Evolutionary conservation across 371 early-diverging fungal species (phyloP), one percentile per base, ranked within the genome.

Genomic region (Blakeslea trispora): DNA sequence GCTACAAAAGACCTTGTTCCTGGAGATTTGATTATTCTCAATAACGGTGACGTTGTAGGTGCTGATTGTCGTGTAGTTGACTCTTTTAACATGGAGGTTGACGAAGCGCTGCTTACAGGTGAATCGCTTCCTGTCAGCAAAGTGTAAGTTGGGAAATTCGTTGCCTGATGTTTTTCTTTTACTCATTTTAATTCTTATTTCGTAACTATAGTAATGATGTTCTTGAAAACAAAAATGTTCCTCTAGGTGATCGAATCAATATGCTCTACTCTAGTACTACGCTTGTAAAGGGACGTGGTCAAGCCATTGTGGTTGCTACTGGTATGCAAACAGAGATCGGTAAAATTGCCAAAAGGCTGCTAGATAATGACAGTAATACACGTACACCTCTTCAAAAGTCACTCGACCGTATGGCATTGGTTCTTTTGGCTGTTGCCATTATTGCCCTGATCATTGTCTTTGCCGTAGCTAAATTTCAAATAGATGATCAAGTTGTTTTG

Each of bases 251-350:
- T 49, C 92, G 92, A 39, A 57, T 91, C 37, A 85, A 94, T 45
- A 81, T 72, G 73, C 22, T 88, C 78, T 55, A 68, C 60, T 55
- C 70, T 47, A 61, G 92, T 85, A 60, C 91, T 66, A 63, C 63
- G 35, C 84, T 72, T 31, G 58, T 64, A 13, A 72, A 75, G 42
- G 72, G 72, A 14, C 70, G 72, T 55, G 72, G 72, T 41, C 69
- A 72, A 61, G 60, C 49, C 47, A 75, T 89, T 40, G 90, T 92
- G 28, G 86, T 88, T 13, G 71, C 82, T 19, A 89, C 87, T 5
- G 94, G 92, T 31, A 81, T 84, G 75, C 44, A 72, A n/a, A 92
- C 94, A 14, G 92, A 91, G 69, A 90, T 94, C 45, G 94, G 94
- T 45, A 82, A 86, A 59, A 94, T 94, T 4, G 50, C 68, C 1